Evolutionary conservation across 2,329 filamentous ascomycete species (phyloP).

Genomic region (Phyllosticta capitalensis): DNA sequence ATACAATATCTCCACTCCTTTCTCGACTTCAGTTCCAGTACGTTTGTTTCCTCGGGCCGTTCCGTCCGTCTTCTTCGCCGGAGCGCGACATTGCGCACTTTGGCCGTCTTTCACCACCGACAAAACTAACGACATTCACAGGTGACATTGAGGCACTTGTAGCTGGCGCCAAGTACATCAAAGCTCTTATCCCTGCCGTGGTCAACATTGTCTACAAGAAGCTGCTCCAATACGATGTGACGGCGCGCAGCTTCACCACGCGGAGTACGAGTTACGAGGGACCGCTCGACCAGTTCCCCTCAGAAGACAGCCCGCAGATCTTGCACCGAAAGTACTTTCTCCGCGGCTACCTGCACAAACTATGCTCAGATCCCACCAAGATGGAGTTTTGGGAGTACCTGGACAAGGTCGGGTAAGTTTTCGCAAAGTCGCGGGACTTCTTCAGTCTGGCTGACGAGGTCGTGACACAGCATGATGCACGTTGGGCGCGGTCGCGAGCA

Average conservation of each 20-base stretch:
- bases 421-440: background rate
- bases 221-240: slow-evolving; percentile 71
- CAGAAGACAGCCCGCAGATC: slow-evolving; percentile 65
- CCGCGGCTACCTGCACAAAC: slow-evolving; percentile 63
- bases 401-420: slow-evolving; percentile 64
- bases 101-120: background rate
- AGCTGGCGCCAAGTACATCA: slow-evolving; percentile 64
- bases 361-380: slow-evolving; percentile 64
- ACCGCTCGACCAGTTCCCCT: slow-evolving; percentile 52
- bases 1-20: slow-evolving; percentile 67
- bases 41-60: slow-evolving; percentile 19
- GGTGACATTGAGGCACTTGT: slow-evolving; percentile 64
- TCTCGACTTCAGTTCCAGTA: slow-evolving; percentile 64
- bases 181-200: slow-evolving; percentile 70
- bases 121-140: slow-evolving; percentile 21
- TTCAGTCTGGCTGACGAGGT: background rate
- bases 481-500: slow-evolving; percentile 63
- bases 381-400: slow-evolving; percentile 78
- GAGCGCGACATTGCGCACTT: background rate
- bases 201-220: slow-evolving; percentile 82
- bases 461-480: slow-evolving; percentile 58
- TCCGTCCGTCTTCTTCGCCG: slow-evolving; percentile 2
- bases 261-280: slow-evolving; percentile 54
- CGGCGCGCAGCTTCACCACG: slow-evolving; percentile 63
- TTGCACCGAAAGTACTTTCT: slow-evolving; percentile 67